These are phyloP conservation scores for Sclerotinia borealis DNA, from an alignment of 2,329 filamentous ascomycete genomes.

Conservation along the genomic window DNA sequence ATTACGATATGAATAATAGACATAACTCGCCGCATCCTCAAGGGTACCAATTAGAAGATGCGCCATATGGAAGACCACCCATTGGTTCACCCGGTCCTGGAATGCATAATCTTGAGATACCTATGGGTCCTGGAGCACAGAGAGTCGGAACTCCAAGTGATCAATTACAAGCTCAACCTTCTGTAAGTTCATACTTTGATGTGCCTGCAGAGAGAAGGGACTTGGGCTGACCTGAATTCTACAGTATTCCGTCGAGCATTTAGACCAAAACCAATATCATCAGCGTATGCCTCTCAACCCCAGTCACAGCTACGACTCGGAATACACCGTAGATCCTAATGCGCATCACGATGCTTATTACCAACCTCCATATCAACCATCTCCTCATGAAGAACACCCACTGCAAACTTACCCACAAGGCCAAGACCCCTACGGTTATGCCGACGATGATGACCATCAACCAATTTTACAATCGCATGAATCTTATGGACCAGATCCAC, in stretches of 20 bases:
- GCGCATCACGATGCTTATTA: conserved; percentile 85
- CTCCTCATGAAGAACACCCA: conserved; percentile 30
- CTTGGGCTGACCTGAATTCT: conserved; percentile 16
- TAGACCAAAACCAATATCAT: conserved; percentile 58
- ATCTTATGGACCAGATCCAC: conserved; percentile 53
- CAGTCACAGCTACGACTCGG: conserved; percentile 47
- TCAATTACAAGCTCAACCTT: conserved; percentile 74
- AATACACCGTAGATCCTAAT: conserved; percentile 75
- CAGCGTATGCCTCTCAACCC: conserved; percentile 42
- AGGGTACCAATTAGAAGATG: conserved; percentile 76
- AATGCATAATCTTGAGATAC: conserved; percentile 59
- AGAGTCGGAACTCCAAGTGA: conserved; percentile 61
- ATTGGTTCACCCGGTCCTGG: conserved; percentile 22
- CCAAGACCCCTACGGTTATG: conserved; percentile 24
- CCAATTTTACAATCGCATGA: conserved; percentile 63
- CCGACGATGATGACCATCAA: conserved; percentile 63
- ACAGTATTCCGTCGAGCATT: conserved; percentile 66
- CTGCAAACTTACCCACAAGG: conserved; percentile 21
- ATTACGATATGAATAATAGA: conserved; percentile 55
- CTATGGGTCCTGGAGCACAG: conserved; percentile 51
- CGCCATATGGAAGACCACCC: conserved; percentile 26
- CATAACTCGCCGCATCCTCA: conserved; percentile 63
- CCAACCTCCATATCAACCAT: conserved; percentile 72
- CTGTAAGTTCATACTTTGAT: conserved; percentile 49
- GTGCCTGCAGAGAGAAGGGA: not conserved